Percentiles rank a stretch among this genome's conserved stretches.
Evolutionary conservation across 2,329 filamentous ascomycete genomes (phyloP).

Genomic region (Onygena corvina): DNA sequence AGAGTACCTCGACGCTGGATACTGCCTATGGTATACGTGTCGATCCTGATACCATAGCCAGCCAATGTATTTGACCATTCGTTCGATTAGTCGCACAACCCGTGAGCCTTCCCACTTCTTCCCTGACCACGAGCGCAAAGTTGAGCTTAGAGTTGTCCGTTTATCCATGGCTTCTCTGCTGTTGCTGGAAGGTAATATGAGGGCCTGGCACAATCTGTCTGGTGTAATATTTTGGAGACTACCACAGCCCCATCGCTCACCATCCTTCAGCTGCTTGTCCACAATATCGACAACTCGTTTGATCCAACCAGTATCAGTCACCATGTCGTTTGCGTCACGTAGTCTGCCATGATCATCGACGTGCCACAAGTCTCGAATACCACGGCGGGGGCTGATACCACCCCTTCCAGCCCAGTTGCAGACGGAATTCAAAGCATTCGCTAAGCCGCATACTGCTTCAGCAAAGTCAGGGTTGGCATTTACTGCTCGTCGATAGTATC

Average conservation of each 20-base stretch:
- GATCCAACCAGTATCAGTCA: slow-evolving; percentile 64
- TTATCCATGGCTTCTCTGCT: slow-evolving; percentile 21
- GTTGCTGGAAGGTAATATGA: slow-evolving; percentile 28
- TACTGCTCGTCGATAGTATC: slow-evolving; percentile 83
- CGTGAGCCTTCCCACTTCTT: slow-evolving; percentile 80
- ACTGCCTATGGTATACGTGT: slow-evolving; percentile 51
- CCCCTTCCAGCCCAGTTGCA: slow-evolving; percentile 89
- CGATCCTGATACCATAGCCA: slow-evolving; percentile 83
- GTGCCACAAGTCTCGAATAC: slow-evolving; percentile 79
- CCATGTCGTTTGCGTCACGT: slow-evolving; percentile 54
- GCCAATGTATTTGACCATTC: slow-evolving; percentile 61
- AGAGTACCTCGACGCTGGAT: slow-evolving; percentile 49
- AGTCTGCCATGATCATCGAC: slow-evolving; percentile 77
- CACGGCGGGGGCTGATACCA: slow-evolving; percentile 62
- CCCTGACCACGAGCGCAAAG: slow-evolving; percentile 52
- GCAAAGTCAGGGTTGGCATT: slow-evolving; percentile 88
- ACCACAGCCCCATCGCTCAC: slow-evolving; percentile 72
- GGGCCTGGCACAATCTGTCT: slow-evolving; percentile 39
- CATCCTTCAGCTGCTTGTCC: slow-evolving; percentile 71
- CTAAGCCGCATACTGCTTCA: slow-evolving; percentile 89
- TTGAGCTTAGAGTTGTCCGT: slow-evolving; percentile 24
- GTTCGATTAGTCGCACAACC: slow-evolving; percentile 70
- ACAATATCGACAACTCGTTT: slow-evolving; percentile 86
- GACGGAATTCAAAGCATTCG: slow-evolving; percentile 89
- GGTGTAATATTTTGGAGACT: slow-evolving; percentile 48